Conservation (phyloP, 768 basidiomycete genomes). For the Dioszegia crocea region DNA sequence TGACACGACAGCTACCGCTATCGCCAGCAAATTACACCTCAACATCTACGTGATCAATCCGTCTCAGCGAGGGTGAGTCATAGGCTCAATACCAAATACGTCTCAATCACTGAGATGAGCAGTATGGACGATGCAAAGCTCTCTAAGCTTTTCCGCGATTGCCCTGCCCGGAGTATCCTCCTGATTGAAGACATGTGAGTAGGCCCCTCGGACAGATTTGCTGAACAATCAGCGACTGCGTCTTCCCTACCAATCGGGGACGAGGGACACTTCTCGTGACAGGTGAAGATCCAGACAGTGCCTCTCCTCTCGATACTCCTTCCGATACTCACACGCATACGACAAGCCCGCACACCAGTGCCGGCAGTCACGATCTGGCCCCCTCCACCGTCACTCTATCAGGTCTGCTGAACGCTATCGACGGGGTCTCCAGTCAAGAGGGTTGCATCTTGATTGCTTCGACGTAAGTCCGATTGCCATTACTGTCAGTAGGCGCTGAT, state of each 20-base stretch:
- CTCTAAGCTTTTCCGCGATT: slow-evolving; percentile 77
- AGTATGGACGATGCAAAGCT: slow-evolving; percentile 67
- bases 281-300: neutral
- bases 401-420: slow-evolving; percentile 30
- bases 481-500: neutral
- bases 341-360: neutral
- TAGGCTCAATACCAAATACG: neutral
- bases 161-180: slow-evolving; percentile 78
- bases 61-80: slow-evolving; percentile 33
- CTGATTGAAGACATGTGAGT: slow-evolving; percentile 73
- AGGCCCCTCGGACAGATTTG: neutral
- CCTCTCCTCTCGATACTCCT: neutral
- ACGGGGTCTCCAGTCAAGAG: slow-evolving; percentile 21
- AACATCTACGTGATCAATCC: slow-evolving; percentile 77
- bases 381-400: slow-evolving; percentile 20
- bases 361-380: slow-evolving; percentile 1
- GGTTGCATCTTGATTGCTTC: slow-evolving; percentile 9
- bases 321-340: neutral
- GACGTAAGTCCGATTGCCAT: neutral
- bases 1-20: slow-evolving; percentile 56
- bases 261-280: neutral
- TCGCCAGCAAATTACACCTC: slow-evolving; percentile 81
- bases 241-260: slow-evolving; percentile 8
- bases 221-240: slow-evolving; percentile 9
- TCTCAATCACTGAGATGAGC: neutral